Conservation (phyloP, 352 stramenopile genomes). For the Phytophthora melonis region DNA sequence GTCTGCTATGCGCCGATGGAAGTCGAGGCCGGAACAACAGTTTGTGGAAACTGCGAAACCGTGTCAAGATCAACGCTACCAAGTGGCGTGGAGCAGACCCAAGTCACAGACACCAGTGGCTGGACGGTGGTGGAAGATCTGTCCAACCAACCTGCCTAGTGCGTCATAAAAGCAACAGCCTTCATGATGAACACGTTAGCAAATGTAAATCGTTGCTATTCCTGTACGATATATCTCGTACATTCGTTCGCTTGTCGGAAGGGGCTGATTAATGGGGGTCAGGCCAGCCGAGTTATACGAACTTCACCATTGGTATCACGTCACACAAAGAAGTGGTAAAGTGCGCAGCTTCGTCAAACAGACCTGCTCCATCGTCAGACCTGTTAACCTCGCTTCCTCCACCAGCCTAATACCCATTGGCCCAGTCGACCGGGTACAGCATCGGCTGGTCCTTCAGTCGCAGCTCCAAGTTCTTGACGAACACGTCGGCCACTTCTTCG, state of each 20-base stretch:
- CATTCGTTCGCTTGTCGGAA: too few relatives aligned
- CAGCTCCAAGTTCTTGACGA: conserved; percentile 66
- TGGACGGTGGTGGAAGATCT: background rate
- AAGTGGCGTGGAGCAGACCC: background rate
- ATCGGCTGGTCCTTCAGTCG: conserved; percentile 51
- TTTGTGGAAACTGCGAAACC: background rate
- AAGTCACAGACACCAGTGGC: background rate
- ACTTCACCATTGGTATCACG: too few relatives aligned
- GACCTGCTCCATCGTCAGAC: too few relatives aligned
- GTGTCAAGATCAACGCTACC: background rate
- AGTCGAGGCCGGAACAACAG: background rate
- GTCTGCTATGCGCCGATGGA: background rate
- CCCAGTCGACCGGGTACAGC: conserved; percentile 63
- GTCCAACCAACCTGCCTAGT: background rate
- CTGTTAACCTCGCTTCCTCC: background rate
- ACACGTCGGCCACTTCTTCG: conserved; percentile 83
- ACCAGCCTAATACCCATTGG: conserved; percentile 53
- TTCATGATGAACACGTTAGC: too few relatives aligned
- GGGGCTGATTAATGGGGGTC: too few relatives aligned
- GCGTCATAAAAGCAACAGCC: too few relatives aligned
- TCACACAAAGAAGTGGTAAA: too few relatives aligned
- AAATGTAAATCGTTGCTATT: too few relatives aligned
- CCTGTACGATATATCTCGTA: too few relatives aligned
- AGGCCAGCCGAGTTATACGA: too few relatives aligned
- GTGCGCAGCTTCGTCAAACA: too few relatives aligned